Evolutionary conservation across 352 stramenopile genomes (phyloP).

Genomic region (Aphanomyces euteiches): DNA sequence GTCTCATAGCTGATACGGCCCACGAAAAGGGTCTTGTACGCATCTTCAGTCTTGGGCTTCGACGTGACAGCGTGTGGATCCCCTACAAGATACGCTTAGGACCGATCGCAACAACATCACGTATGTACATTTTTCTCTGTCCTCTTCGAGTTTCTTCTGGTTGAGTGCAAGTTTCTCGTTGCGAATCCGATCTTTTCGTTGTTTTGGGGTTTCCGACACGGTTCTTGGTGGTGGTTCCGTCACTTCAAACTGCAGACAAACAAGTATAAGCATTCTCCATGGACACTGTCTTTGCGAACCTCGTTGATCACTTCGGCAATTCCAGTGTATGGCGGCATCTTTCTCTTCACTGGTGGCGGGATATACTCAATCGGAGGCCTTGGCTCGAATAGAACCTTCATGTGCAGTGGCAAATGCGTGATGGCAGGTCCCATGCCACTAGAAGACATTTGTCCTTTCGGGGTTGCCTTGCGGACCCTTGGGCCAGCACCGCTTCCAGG

Average conservation of each 20-base stretch:
- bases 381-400: constrained; percentile 80
- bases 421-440: constrained; percentile 84
- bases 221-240: constrained; percentile 51
- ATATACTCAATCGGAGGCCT: constrained; percentile 67
- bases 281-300: constrained; percentile 29
- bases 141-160: constrained; percentile 62
- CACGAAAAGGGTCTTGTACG: constrained; percentile 99
- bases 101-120: not conserved
- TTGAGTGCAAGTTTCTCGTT: constrained; percentile 55
- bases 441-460: constrained; percentile 84
- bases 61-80: constrained; percentile 55
- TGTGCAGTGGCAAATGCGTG: constrained; percentile 66
- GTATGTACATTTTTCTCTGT: constrained; percentile 53
- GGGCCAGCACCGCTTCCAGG: not conserved
- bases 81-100: constrained; percentile 38
- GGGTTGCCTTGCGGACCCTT: constrained; percentile 73
- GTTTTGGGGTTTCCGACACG: constrained; percentile 72
- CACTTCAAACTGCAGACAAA: constrained; percentile 51
- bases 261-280: constrained; percentile 1
- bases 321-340: constrained; percentile 79
- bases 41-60: constrained; percentile 74
- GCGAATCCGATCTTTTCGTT: constrained; percentile 57
- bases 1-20: constrained; percentile 97
- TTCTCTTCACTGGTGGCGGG: constrained; percentile 75
- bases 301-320: constrained; percentile 42